A percentile compares a stretch with the other conserved stretches of the same genome.
phyloP scores from a whole-genome alignment of 305 asterid genomes.

The Andrographis paniculata region DNA sequence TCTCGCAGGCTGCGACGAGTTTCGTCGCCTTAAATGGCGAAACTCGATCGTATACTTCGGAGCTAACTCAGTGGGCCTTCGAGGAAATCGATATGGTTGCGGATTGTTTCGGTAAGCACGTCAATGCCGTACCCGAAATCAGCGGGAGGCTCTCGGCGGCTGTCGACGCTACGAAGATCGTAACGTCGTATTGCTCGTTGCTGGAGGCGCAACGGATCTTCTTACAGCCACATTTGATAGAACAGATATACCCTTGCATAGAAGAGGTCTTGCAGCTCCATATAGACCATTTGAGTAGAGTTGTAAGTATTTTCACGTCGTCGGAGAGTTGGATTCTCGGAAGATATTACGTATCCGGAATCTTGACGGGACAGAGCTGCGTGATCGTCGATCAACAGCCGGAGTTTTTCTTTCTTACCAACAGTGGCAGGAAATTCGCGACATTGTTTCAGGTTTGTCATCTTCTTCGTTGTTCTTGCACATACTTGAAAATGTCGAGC shows the following conservation, averaged over 20 bases:
- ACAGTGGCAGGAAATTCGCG: conserved; percentile 65
- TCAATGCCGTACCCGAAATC: conserved; percentile 37
- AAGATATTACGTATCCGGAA: conserved; percentile 49
- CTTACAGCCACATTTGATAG: conserved; percentile 32
- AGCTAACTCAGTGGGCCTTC: conserved; percentile 41
- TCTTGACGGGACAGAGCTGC: conserved; percentile 30
- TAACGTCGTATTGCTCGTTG: conserved; percentile 55
- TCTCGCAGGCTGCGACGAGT: conserved; percentile 59
- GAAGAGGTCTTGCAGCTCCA: conserved; percentile 40
- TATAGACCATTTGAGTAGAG: conserved; percentile 47
- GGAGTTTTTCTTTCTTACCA: conserved; percentile 49
- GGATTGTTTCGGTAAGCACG: conserved; percentile 30
- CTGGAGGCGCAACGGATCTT: conserved; percentile 40
- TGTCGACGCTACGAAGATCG: conserved; percentile 42
- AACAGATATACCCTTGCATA: conserved; percentile 36
- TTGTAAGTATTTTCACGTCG: conserved; percentile 46
- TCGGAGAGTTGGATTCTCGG: conserved; percentile 55
- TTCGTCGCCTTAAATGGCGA: conserved; percentile 46
- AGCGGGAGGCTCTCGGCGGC: conserved; percentile 44
- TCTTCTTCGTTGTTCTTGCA: no score
- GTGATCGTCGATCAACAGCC: conserved; percentile 27
- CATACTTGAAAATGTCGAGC: neutral
- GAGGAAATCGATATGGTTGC: conserved; percentile 37
- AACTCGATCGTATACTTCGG: conserved; percentile 28
- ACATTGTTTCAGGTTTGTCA: conserved; percentile 51